These are phyloP conservation scores for Allium fistulosum DNA, from an alignment of 106 monocot species.

Conservation along the genomic window DNA sequence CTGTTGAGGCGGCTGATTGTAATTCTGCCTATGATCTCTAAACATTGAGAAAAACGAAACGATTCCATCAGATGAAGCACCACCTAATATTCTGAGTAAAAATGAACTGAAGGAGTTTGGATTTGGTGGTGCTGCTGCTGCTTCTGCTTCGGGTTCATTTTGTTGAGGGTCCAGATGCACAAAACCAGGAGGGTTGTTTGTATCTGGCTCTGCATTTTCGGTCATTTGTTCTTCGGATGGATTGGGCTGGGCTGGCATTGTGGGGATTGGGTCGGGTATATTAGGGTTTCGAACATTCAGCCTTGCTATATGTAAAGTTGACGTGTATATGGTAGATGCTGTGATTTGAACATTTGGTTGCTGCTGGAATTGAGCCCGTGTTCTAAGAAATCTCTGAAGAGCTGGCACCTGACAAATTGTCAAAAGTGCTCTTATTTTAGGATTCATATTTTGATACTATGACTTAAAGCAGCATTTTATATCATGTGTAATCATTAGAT, in stretches of 20 bases:
- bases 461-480: too few species aligned
- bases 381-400: conserved; percentile 79
- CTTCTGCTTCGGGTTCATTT: conserved; percentile 17
- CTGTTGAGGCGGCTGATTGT: conserved; percentile 10
- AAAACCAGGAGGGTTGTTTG: conserved; percentile 10
- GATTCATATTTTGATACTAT: too few species aligned
- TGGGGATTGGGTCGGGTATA: background rate
- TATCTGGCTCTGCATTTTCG: conserved; percentile 6
- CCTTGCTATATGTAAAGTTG: conserved; percentile 86
- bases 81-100: conserved; percentile 85
- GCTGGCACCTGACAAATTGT: conserved; percentile 68
- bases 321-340: conserved; percentile 85
- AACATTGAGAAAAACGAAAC: conserved; percentile 90
- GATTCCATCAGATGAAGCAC: conserved; percentile 73
- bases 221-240: conserved; percentile 5
- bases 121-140: conserved; percentile 14
- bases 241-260: conserved; percentile 3
- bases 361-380: conserved; percentile 62
- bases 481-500: too few species aligned
- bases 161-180: conserved; percentile 25
- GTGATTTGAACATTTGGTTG: conserved; percentile 83
- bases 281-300: conserved; percentile 53
- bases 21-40: conserved; percentile 61
- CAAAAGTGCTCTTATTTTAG: too few species aligned
- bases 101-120: conserved; percentile 76